Percentiles rank a stretch among this genome's conserved stretches.
phyloP scores from a whole-genome alignment of 2,329 filamentous ascomycete species.

The Didymella lethalis region DNA sequence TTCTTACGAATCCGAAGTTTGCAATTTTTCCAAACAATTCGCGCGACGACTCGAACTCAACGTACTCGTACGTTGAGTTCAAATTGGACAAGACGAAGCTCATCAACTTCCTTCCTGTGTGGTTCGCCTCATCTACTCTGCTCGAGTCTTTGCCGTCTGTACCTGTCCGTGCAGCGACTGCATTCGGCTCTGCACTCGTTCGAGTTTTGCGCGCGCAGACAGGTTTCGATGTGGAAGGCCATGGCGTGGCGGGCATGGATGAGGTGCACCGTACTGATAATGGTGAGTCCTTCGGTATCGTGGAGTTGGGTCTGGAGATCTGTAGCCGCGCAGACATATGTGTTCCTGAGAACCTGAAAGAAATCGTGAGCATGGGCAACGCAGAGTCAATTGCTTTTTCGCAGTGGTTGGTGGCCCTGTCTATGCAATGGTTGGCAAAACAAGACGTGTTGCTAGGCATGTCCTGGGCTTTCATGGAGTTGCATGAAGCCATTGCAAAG shows the following conservation, averaged over 20 bases:
- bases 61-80: neutral
- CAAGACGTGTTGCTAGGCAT: slow-evolving; percentile 44
- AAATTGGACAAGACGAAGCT: slow-evolving; percentile 11
- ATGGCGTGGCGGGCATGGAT: slow-evolving; percentile 53
- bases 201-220: slow-evolving; percentile 52
- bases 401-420: slow-evolving; percentile 24
- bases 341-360: slow-evolving; percentile 32
- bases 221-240: slow-evolving; percentile 50
- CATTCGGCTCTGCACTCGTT: slow-evolving; percentile 47
- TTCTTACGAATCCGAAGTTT: neutral
- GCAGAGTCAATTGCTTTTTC: slow-evolving; percentile 52
- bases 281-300: slow-evolving; percentile 38
- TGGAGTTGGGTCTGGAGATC: slow-evolving; percentile 46
- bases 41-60: neutral
- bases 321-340: slow-evolving; percentile 26
- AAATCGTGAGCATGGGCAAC: slow-evolving; percentile 30
- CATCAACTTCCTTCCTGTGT: slow-evolving; percentile 47
- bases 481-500: slow-evolving; percentile 24
- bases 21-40: neutral
- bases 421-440: slow-evolving; percentile 32
- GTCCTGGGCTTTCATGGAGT: slow-evolving; percentile 44
- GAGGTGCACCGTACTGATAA: slow-evolving; percentile 43
- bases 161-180: slow-evolving; percentile 46
- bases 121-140: slow-evolving; percentile 50
- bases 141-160: slow-evolving; percentile 51